Base-by-base conservation (phyloP, 176 grass and related monocot genomes). In the Avena sativa region DNA sequence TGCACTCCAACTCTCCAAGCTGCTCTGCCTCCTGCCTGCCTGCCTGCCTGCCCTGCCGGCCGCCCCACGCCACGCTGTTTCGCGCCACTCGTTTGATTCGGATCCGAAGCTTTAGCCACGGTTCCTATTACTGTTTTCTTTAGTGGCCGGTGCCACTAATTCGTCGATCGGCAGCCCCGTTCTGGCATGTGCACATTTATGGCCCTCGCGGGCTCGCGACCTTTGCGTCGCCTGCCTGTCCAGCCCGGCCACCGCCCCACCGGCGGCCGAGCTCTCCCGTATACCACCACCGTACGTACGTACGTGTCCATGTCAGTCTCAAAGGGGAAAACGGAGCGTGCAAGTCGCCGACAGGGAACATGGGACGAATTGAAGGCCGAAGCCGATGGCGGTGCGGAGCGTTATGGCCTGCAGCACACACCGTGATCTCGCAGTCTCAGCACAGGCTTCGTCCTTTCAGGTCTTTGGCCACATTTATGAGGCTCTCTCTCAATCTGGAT, bases 271-370 rank as follows among this genome's bases (percentile, higher is more conserved):
- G 20, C 20, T 51, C 70, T 2, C 19, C 8, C 50, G 4, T 5
- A 0, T 8, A 30, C 23, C 48, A 28, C 23, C 47, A 9, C 21
- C 69, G 8, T 23, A 8, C 32, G 3, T 64, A 43, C 28, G 26
- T 74, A 11, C 71, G 15, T 74, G 44, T 48, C 40, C 40, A 7
- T 43, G 40, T n/a, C 44, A 46, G 9, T 12, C 25, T 7, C 63
- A 15, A 2, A 16, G 65, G 13, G 65, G 65, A 3, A 71, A 71
- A 21, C 17, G 19, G 68, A 15, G 26, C 6, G 7, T 11, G 76
- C 19, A 69, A 52, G 62, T 78, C 53, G 88, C 44, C 88, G 84
- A 90, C 79, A 90, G 16, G 61, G 43, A 86, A 86, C 84, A 38
- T 87, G 81, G 81, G 68, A 60, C 14, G 57, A 84, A 80, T 80